These are phyloP conservation scores for Candida tetrigidarum DNA, from an alignment of 1,139 yeast species.

Conservation along the genomic window DNA sequence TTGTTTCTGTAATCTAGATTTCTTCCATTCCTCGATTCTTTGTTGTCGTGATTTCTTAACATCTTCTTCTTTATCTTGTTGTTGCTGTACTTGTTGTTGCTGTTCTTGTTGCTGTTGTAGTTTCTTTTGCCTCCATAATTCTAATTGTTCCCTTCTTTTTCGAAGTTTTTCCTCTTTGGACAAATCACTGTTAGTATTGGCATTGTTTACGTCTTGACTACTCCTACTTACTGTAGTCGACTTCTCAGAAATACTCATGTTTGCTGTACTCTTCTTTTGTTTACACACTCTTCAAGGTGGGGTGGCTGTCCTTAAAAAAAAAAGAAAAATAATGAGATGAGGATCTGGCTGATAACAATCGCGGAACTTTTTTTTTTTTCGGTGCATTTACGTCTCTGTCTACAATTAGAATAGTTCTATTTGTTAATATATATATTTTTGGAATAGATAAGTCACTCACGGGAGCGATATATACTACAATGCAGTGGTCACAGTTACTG, in stretches of 20 bases:
- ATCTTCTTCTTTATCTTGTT: constrained; percentile 15
- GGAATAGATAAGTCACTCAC: constrained; percentile 4
- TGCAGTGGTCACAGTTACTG: constrained; percentile 95
- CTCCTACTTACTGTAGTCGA: constrained; percentile 3
- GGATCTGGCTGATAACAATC: not conserved
- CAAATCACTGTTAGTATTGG: constrained; percentile 17
- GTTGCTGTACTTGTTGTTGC: not conserved
- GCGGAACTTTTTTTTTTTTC: not conserved
- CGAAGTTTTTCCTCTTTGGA: constrained; percentile 39
- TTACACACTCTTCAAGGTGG: constrained; percentile 2
- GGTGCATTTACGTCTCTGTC: not conserved
- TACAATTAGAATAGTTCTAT: not conserved
- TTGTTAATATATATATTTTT: not conserved
- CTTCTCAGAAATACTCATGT: constrained; percentile 6
- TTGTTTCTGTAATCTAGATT: constrained; percentile 24
- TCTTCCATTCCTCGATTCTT: constrained; percentile 47
- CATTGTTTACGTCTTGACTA: constrained; percentile 8
- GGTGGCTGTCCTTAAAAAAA: too few species aligned
- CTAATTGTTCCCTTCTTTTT: constrained; percentile 41
- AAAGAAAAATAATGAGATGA: too few species aligned
- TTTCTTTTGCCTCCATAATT: constrained; percentile 46
- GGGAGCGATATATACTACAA: constrained; percentile 46
- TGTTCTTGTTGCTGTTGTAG: constrained; percentile 24
- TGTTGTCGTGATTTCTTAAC: constrained; percentile 28
- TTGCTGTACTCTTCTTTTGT: too few species aligned